A percentile compares a stretch with the other conserved stretches of the same genome.
These are phyloP conservation scores for Exophiala aquamarina DNA, from an alignment of 2,329 filamentous ascomycete genomes.

Conservation along the genomic window DNA sequence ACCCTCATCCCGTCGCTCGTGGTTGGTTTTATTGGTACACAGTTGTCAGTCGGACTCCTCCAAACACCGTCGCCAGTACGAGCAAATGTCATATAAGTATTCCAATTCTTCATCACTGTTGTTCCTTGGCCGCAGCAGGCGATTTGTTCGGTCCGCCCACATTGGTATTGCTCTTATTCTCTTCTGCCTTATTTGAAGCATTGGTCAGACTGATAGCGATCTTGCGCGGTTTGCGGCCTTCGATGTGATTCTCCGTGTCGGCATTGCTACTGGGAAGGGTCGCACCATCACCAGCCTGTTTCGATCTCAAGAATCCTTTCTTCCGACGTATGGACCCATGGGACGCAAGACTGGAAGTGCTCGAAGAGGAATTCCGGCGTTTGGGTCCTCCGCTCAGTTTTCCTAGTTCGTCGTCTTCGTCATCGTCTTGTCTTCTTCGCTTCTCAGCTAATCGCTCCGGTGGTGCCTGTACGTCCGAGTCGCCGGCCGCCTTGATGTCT, in stretches of 20 bases:
- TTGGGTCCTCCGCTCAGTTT: slow-evolving; percentile 65
- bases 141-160: slow-evolving; percentile 12
- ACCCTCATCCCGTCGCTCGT: slow-evolving; percentile 1
- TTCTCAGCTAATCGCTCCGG: slow-evolving; percentile 85
- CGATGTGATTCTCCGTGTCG: slow-evolving; percentile 21
- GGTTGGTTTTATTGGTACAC: slow-evolving; percentile 17
- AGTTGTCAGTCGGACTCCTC: slow-evolving; percentile 16
- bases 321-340: slow-evolving; percentile 24
- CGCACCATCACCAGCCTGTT: slow-evolving; percentile 19
- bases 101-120: slow-evolving; percentile 12
- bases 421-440: slow-evolving; percentile 72
- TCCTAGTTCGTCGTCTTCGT: slow-evolving; percentile 88
- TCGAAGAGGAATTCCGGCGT: slow-evolving; percentile 43
- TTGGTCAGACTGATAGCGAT: slow-evolving; percentile 28
- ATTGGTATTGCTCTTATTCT: slow-evolving; percentile 7
- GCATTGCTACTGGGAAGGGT: slow-evolving; percentile 7
- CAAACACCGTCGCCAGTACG: slow-evolving; percentile 20
- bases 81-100: slow-evolving; percentile 6
- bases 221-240: slow-evolving; percentile 24
- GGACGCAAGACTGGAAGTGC: slow-evolving; percentile 29
- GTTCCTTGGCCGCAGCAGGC: slow-evolving; percentile 1
- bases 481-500: slow-evolving; percentile 36
- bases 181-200: slow-evolving; percentile 18
- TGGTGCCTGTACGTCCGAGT: slow-evolving; percentile 44
- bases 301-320: slow-evolving; percentile 26